Evolutionary conservation across 768 basidiomycete species (phyloP), one percentile per base, ranked within the genome.

Genomic region (Podaxis sp.): DNA sequence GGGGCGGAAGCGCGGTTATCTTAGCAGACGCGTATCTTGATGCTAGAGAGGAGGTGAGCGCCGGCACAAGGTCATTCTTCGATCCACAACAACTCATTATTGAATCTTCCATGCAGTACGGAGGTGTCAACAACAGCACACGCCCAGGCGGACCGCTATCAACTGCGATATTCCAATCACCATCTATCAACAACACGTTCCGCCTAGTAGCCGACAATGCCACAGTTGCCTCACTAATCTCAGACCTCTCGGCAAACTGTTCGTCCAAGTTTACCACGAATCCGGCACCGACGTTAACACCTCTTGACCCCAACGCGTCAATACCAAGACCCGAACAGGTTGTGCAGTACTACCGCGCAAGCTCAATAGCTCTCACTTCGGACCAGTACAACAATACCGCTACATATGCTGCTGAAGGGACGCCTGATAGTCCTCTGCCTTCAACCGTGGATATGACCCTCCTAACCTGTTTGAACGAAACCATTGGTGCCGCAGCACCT

Each of bases 331-430:
- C 84, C 0, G 79, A 83, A 64, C 78, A 84, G 63, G 80, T 78
- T 0, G 66, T 87, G 4, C 82, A 87, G 58, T 88, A 88, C 67
- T 88, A 82, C 67, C 84, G 87, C 29, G 80, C 84, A 0, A 83
- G 82, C 65, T 82, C 79, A 43, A 77, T 83, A 29, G 81, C 77
- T 3, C 78, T 88, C 6, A 80, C 81, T 0, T 74, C 87, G 6
- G 82, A 87, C 53, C 83, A 82, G 1, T 88, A 87, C 70, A 86
- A 87, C 66, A 80, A 87, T 67, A 80, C 82, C 0, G 82, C 79
- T 2, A 81, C 79, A 2, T 72, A 83, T 40, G 69, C 69, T 7
- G 52, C 64, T 8, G 67, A 66, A 24, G 59, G 61, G 25, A 63
- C 57, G 1, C 49, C 55, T 29, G 67, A 68, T 29, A 57, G 55